Base-by-base conservation (phyloP, 2,329 filamentous ascomycete species). In the Colletotrichum paranaense region DNA sequence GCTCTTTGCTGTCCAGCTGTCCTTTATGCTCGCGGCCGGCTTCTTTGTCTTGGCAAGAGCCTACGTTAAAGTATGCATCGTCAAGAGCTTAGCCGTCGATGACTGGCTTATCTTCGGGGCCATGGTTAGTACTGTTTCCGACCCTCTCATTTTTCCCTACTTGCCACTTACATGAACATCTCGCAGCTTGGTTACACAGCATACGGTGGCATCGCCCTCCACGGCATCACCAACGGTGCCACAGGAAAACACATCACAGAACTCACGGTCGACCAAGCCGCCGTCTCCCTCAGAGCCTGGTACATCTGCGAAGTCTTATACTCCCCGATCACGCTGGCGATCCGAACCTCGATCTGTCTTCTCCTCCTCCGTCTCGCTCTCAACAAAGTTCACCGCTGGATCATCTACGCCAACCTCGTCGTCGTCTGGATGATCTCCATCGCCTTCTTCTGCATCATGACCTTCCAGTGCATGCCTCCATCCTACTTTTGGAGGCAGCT, bases 401-500 rank as follows among this genome's bases (percentile, higher is more conserved):
- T 83, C 57, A 80, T 84, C 46, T 79, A 80, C 59, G 64, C 68
- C 62, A 80, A 81, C 53, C 65, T 83, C 22, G 76, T 66, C 5
- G 81, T 85, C 69, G 82, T 86, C 70, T 81, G 80, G 65, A 60
- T 76, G 24, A 79, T 82, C 46, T 84, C 84, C 0, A 67, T 78
- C 7, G 79, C 77, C 12, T 86, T 84, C 75, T 86, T 87, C 78
- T 84, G 88, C 76, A 78, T 88, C 71, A 83, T 86, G 6, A 75
- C 87, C 0, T 83, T 89, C 19, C 88, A 89, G 76, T 90, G 88
- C 78, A 79, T 75, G 0, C 88, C 88, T 0, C 77, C 86, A 1
- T 81, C 80, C 7, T 87, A 82, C 75, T 89, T 89, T 76, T 90
- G 88, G 86, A 77, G 81, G 58, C 84, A 82, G 75, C 77, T 82